These are phyloP conservation scores for Cavenderia fasciculata DNA, from an alignment of 78 protist genomes.

Conservation along the genomic window DNA sequence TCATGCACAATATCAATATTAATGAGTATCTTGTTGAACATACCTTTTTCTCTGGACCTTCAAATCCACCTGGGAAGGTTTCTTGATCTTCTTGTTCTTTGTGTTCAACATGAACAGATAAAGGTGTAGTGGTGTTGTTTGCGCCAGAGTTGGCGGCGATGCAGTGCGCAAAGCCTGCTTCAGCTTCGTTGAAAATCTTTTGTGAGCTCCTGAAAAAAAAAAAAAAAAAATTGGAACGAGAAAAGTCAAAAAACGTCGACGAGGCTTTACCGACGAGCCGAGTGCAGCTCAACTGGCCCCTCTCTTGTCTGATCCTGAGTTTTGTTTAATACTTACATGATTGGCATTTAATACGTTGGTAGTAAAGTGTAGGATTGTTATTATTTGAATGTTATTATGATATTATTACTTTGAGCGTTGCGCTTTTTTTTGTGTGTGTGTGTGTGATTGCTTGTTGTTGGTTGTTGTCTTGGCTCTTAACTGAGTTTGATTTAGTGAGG, in stretches of 20 bases:
- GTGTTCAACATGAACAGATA: too few species aligned
- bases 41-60: constrained; percentile 97
- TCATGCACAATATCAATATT: too few species aligned
- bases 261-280: too few species aligned
- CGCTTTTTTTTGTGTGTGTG: background rate
- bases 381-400: background rate
- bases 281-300: too few species aligned
- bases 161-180: constrained; percentile 24
- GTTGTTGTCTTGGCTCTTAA: too few species aligned
- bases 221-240: background rate
- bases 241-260: background rate
- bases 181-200: constrained; percentile 61
- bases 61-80: constrained; percentile 85
- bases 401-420: too few species aligned
- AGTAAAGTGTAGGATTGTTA: background rate
- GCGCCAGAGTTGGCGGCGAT: too few species aligned
- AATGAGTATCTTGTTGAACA: too few species aligned
- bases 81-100: background rate
- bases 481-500: too few species aligned
- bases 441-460: background rate
- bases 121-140: too few species aligned
- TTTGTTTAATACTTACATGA: background rate
- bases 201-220: background rate
- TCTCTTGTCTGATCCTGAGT: too few species aligned
- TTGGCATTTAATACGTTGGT: background rate